These are phyloP conservation scores for Rutstroemia sydowiana DNA, from an alignment of 2,329 filamentous ascomycete species.

Conservation along the genomic window DNA sequence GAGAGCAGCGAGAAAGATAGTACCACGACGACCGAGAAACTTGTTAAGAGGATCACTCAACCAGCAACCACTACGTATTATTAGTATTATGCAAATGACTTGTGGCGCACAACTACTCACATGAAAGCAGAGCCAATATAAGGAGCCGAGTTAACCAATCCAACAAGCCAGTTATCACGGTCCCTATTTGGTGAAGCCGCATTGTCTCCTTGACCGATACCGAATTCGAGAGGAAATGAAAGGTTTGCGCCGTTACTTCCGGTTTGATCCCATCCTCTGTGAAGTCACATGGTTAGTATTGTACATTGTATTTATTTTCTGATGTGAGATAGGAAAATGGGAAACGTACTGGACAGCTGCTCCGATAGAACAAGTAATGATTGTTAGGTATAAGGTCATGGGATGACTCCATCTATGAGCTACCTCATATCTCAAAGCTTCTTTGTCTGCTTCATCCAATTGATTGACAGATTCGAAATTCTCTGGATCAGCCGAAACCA, in stretches of 20 bases:
- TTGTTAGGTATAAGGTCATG: conserved; percentile 55
- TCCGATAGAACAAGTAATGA: conserved; percentile 58
- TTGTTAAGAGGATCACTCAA: conserved; percentile 58
- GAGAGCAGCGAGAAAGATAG: conserved; percentile 70
- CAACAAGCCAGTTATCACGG: conserved; percentile 42
- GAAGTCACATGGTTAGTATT: background rate
- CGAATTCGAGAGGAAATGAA: conserved; percentile 40
- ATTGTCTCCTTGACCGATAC: conserved; percentile 34
- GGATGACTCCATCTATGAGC: conserved; percentile 63
- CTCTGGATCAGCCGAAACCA: conserved; percentile 64
- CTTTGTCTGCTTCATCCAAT: conserved; percentile 52
- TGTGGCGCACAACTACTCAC: conserved; percentile 16
- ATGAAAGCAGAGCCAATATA: conserved; percentile 41
- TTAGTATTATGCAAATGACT: conserved; percentile 25
- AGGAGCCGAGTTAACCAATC: conserved; percentile 49
- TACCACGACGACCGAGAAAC: conserved; percentile 58
- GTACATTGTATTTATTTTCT: background rate
- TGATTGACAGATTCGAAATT: conserved; percentile 53
- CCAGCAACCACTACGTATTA: conserved; percentile 51
- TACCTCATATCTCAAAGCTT: conserved; percentile 52
- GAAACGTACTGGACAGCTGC: conserved; percentile 48
- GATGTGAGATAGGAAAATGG: background rate
- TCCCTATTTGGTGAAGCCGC: background rate
- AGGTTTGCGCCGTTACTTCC: conserved; percentile 40
- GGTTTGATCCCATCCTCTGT: conserved; percentile 19